Conservation (phyloP, 495 filamentous ascomycete species). For the Barbatosphaeria neglecta region DNA sequence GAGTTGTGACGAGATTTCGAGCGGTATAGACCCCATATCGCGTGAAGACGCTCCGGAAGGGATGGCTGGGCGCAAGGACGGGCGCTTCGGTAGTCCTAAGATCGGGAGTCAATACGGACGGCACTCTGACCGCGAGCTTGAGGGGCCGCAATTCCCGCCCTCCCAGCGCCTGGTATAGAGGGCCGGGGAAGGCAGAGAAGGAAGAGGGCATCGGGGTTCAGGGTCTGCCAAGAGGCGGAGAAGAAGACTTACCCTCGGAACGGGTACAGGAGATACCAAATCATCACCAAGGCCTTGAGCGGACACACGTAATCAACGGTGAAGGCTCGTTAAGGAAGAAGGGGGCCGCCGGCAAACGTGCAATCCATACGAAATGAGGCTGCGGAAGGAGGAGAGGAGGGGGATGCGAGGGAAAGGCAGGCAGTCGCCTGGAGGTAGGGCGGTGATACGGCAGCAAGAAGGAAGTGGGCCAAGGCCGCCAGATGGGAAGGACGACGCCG, state of each 20-base stretch:
- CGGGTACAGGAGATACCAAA: slow-evolving; percentile 55
- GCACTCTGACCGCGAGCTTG: too few relatives aligned
- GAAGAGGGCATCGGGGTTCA: too few relatives aligned
- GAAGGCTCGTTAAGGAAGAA: background rate
- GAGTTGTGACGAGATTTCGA: slow-evolving; percentile 52
- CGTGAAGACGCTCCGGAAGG: slow-evolving; percentile 47
- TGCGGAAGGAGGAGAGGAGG: background rate
- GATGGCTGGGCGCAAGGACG: slow-evolving; percentile 44
- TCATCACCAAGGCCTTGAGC: slow-evolving; percentile 20
- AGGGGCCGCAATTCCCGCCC: too few relatives aligned
- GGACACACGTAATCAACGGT: background rate
- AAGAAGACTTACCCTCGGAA: slow-evolving; percentile 50
- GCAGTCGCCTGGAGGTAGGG: too few relatives aligned
- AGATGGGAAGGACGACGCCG: too few relatives aligned
- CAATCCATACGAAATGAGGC: background rate
- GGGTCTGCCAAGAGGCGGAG: too few relatives aligned
- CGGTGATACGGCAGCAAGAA: too few relatives aligned
- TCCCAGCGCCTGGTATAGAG: background rate
- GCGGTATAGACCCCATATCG: slow-evolving; percentile 52
- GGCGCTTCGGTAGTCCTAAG: slow-evolving; percentile 51
- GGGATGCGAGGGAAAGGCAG: too few relatives aligned
- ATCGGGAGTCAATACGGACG: slow-evolving; percentile 6
- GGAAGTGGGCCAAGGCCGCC: too few relatives aligned
- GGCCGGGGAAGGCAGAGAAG: background rate
- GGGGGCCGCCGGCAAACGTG: background rate